phyloP scores from a whole-genome alignment of 2,329 filamentous ascomycete species.

The Diaporthe sp. region DNA sequence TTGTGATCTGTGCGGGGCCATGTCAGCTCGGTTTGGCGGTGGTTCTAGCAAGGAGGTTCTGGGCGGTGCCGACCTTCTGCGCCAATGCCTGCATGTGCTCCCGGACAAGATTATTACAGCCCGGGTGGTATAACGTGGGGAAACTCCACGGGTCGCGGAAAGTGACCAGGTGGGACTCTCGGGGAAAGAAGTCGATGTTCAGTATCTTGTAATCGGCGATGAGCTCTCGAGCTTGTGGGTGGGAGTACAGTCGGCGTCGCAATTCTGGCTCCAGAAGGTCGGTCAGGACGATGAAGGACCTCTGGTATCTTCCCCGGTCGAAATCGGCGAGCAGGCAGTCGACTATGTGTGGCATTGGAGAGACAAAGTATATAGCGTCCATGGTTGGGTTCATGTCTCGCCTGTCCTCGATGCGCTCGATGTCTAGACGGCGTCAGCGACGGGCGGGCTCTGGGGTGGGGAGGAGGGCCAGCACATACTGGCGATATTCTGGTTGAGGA shows the following conservation, averaged over 20 bases:
- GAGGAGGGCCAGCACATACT: conserved; percentile 66
- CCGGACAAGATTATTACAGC: conserved; percentile 85
- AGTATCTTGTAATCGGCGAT: conserved; percentile 86
- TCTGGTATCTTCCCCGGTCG: conserved; percentile 83
- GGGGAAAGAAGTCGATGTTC: conserved; percentile 88
- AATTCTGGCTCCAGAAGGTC: conserved; percentile 75
- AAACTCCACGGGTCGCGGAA: conserved; percentile 98
- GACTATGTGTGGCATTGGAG: conserved; percentile 86
- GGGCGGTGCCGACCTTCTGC: conserved; percentile 74
- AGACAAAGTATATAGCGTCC: conserved; percentile 94
- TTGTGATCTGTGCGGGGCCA: conserved; percentile 71
- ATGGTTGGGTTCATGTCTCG: conserved; percentile 86
- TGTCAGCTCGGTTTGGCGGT: conserved; percentile 35
- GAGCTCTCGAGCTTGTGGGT: conserved; percentile 74
- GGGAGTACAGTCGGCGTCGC: conserved; percentile 79
- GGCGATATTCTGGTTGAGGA: conserved; percentile 95
- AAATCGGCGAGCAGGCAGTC: conserved; percentile 96
- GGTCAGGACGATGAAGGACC: conserved; percentile 87
- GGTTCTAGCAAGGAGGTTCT: neutral
- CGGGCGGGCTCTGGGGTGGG: conserved; percentile 32
- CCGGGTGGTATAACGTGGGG: conserved; percentile 88
- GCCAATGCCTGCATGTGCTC: conserved; percentile 86
- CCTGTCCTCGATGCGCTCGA: conserved; percentile 91
- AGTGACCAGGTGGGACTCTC: conserved; percentile 90
- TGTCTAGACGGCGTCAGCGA: conserved; percentile 67